A percentile compares a stretch with the other conserved stretches of the same genome.
phyloP scores from a whole-genome alignment of 1,284 basidiomycete genomes.

The Ustilago cynodontis region DNA sequence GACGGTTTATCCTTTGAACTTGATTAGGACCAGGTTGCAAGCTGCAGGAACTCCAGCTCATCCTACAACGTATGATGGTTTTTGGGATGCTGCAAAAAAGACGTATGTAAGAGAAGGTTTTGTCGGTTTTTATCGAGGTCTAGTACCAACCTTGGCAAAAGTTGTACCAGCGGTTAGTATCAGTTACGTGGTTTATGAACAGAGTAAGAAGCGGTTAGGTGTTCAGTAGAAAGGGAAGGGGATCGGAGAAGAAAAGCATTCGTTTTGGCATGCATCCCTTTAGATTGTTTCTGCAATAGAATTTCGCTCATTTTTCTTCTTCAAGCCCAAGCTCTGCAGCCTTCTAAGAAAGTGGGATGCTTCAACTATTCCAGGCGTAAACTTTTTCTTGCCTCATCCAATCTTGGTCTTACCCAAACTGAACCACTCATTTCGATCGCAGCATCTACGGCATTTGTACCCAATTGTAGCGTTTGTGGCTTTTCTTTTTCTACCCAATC shows the following conservation, averaged over 20 bases:
- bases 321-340: too few species aligned
- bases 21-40: constrained; percentile 93
- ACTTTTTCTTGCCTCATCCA: constrained; percentile 61
- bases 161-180: constrained; percentile 66
- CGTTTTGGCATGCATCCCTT: background rate
- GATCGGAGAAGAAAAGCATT: background rate
- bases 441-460: constrained; percentile 40
- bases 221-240: constrained; percentile 31
- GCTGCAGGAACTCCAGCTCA: constrained; percentile 79
- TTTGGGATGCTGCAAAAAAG: constrained; percentile 84
- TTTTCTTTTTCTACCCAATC: constrained; percentile 44
- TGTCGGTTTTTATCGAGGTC: constrained; percentile 93
- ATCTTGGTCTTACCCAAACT: constrained; percentile 63
- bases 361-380: constrained; percentile 28
- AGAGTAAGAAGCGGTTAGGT: constrained; percentile 57
- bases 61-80: constrained; percentile 78
- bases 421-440: constrained; percentile 63
- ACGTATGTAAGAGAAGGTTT: constrained; percentile 90
- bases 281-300: constrained; percentile 8
- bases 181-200: constrained; percentile 69
- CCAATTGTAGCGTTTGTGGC: constrained; percentile 20
- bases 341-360: too few species aligned
- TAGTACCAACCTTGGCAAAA: constrained; percentile 90
- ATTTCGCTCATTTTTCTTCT: background rate
- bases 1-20: constrained; percentile 71